Percentiles rank a stretch among this genome's conserved stretches.
Conservation (phyloP, 1,284 basidiomycete species). For the Nidula niveotomentosa region DNA sequence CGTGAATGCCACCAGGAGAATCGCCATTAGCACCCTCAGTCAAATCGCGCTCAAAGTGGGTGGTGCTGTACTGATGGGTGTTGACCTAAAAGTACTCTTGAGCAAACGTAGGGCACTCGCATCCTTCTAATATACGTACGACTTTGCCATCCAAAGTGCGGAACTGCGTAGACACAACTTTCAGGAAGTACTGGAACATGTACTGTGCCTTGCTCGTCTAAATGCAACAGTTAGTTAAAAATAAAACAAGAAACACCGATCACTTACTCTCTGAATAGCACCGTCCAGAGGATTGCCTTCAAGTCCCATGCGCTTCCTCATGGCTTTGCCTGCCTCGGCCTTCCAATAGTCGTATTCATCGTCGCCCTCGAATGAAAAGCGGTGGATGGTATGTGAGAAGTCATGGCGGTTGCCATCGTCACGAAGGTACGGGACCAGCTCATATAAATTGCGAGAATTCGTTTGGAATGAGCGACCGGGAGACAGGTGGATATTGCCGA, state of each 20-base stretch:
- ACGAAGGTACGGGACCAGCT: conserved; percentile 94
- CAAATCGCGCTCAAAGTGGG: conserved; percentile 94
- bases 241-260: conserved; percentile 3
- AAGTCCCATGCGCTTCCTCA: conserved; percentile 80
- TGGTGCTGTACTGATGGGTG: conserved; percentile 92
- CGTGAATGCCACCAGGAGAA: conserved; percentile 70
- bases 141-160: conserved; percentile 74
- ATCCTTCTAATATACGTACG: conserved; percentile 38
- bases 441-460: conserved; percentile 82
- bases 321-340: conserved; percentile 56
- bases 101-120: no score
- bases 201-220: conserved; percentile 73
- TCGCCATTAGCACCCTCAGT: conserved; percentile 57
- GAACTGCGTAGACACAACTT: conserved; percentile 94
- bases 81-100: conserved; percentile 48
- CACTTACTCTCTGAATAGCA: conserved; percentile 59
- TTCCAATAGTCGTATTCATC: conserved; percentile 74
- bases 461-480: conserved; percentile 94
- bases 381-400: conserved; percentile 90
- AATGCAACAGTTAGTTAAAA: conserved; percentile 6
- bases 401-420: conserved; percentile 89
- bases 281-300: conserved; percentile 79
- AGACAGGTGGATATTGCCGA: conserved; percentile 87
- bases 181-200: conserved; percentile 98
- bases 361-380: conserved; percentile 81